Conservation (phyloP, 1,284 basidiomycete species). For the Ceratobasidium sp. region DNA sequence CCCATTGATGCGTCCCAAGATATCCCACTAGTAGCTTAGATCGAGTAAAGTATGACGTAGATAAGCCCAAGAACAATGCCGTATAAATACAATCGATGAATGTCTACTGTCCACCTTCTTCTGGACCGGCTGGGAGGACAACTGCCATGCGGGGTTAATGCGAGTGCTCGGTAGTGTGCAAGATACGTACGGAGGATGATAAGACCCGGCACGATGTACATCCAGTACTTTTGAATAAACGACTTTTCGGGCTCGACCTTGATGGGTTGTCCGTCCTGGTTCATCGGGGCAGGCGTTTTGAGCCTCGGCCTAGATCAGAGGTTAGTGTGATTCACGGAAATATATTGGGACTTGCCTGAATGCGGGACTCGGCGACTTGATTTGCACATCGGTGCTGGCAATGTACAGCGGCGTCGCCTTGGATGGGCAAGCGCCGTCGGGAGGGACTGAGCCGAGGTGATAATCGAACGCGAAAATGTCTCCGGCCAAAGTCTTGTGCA, state of each 20-base stretch:
- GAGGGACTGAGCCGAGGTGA: conserved; percentile 67
- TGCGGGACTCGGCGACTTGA: conserved; percentile 54
- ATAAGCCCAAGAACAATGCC: conserved; percentile 6
- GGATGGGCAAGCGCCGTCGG: conserved; percentile 66
- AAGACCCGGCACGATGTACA: conserved; percentile 72
- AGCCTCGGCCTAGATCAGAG: conserved; percentile 62
- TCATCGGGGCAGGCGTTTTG: conserved; percentile 68
- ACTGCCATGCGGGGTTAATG: conserved; percentile 4
- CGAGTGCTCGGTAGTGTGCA: neutral
- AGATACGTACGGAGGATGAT: conserved; percentile 46
- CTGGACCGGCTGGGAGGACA: conserved; percentile 20
- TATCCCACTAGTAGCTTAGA: no score
- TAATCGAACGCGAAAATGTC: conserved; percentile 69
- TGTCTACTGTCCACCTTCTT: conserved; percentile 22
- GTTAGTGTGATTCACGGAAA: conserved; percentile 40
- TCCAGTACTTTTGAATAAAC: conserved; percentile 89
- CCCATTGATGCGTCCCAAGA: conserved; percentile 11
- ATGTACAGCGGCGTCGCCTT: conserved; percentile 47
- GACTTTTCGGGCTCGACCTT: conserved; percentile 70
- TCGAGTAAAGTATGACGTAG: neutral
- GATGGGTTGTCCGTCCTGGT: conserved; percentile 67
- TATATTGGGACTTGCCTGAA: conserved; percentile 55
- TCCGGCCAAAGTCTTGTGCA: conserved; percentile 58
- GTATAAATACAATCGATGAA: neutral
- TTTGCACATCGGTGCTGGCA: conserved; percentile 62